Evolutionary conservation across 441 rosid species (phyloP), one percentile per base, ranked within the genome.

Genomic region (Bruguiera hainesii): DNA sequence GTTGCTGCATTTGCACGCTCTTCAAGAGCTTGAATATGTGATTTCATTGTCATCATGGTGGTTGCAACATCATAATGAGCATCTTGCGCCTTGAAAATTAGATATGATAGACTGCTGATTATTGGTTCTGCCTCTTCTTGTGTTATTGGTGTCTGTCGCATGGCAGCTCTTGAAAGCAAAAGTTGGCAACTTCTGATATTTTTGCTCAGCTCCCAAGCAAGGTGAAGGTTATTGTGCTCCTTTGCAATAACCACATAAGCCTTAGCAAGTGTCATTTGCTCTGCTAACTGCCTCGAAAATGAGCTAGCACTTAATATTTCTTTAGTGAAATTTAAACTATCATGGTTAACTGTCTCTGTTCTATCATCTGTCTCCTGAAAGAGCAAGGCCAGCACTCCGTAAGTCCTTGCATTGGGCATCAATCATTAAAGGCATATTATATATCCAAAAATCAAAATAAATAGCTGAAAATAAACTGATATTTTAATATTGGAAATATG

Each of bases 21-120:
- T 82, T 94, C 99, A 59, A 94, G 96, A 75, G 99, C 87, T 79
- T 87, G 96, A 67, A 88, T 91, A 80, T 91, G 98, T 69, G 98
- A 87, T 75, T 86, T 89, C 97, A 94, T 85, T 16, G 96, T 94
- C 80, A 84, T 82, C 74, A 94, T 81, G 48, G 96, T 84, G 68
- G 98, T 94, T 61, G 98, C 98, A 58, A 94, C 81, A 69, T 94
- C 99, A 48, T 89, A 91, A 75, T 94, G 99, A 28, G 91, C 87
- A 76, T 87, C 96, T 73, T 91, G 96, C n/a, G 98, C 97, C 78
- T 83, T 91, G 79, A 78, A 86, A 68, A 95, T 88, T 28, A 95
- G 87, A 71, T 82, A 70, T 50, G 98, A 91, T 29, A 91, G 68
- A 73, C 84, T 85, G 62, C 68, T 88, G 66, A 91, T 82, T 70